Base-by-base conservation (phyloP, 176 grass and related monocot genomes). In the Oryza brachyantha region DNA sequence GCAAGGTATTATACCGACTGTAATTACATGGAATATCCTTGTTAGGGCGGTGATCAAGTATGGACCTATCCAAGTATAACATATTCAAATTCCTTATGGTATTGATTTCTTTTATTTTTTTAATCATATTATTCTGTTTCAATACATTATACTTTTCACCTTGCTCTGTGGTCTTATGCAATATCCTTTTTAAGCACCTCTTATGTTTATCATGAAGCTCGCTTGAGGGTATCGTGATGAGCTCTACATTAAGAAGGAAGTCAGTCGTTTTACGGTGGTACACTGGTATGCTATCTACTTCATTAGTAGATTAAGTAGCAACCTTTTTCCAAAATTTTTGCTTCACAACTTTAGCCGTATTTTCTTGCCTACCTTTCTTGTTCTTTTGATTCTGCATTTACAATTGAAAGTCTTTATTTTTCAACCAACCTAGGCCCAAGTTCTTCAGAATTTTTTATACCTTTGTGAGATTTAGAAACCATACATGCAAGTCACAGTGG, bases 1-100 rank as follows among this genome's bases (percentile, higher is more conserved):
- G 79, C 39, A 7, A 84, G 92, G 90, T 37, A 86, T 91, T 75
- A 75, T 80, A 40, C 96, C 96, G 81, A 93, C 86, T 77, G 39
- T 45, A 71, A 86, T 99, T 79, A 96, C 92, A n/a, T 99, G 96
- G 96, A 91, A 74, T 81, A 93, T 93, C 89, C 79, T 99, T 76
- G 88, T 99, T 74, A 89, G 71, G 83, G 86, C 85, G 85, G 88
- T 96, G 42, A 91, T 89, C 45, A 89, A 83, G 64, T 86, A 85
- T 64, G 86, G 80, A 14, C 79, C 80, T 62, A 74, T 85, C 75
- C 82, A 83, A 72, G 67, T 78, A 60, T 91, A 79, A 92, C 26
- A 13, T 61, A 21, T 84, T 57, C 25, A 67, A 85, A 31, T 81
- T 72, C 24, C 13, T 62, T 48, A 27, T 72, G 86, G 89, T 84